These are phyloP conservation scores for Apiotrichum gamsii DNA, from an alignment of 1,284 basidiomycete species.

Conservation along the genomic window DNA sequence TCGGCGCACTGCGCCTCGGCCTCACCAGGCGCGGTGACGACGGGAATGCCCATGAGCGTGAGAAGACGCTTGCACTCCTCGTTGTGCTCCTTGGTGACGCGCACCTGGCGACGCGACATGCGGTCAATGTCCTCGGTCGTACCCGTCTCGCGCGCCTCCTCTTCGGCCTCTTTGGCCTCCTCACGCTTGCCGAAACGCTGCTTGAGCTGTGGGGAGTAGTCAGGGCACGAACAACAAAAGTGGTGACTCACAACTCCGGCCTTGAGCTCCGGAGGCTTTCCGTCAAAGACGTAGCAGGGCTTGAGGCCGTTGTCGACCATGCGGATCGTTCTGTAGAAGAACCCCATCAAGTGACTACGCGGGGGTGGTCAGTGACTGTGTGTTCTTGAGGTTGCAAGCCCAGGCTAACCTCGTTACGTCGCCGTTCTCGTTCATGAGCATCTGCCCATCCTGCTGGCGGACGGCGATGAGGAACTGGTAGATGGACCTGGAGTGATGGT, in stretches of 20 bases:
- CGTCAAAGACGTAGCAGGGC: constrained; percentile 97
- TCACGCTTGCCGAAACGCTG: constrained; percentile 83
- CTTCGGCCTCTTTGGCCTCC: constrained; percentile 88
- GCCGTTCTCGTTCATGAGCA: constrained; percentile 92
- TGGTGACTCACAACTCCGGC: constrained; percentile 73
- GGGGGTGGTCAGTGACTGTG: constrained; percentile 1
- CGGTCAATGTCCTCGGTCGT: constrained; percentile 89
- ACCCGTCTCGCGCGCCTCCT: constrained; percentile 93
- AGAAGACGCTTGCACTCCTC: constrained; percentile 87
- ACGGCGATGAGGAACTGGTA: constrained; percentile 96
- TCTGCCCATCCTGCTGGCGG: constrained; percentile 89
- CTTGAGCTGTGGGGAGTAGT: constrained; percentile 13
- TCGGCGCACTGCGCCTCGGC: constrained; percentile 99
- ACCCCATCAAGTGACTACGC: constrained; percentile 86
- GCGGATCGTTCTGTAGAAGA: constrained; percentile 94
- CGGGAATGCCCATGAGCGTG: constrained; percentile 93
- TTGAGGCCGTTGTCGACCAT: constrained; percentile 99
- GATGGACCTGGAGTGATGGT: constrained; percentile 43
- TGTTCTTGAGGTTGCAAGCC: background rate
- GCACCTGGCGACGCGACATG: constrained; percentile 83
- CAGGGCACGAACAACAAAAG: background rate
- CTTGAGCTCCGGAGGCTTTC: constrained; percentile 95
- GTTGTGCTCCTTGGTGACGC: constrained; percentile 93
- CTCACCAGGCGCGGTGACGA: constrained; percentile 89
- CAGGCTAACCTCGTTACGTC: constrained; percentile 73